These are phyloP conservation scores for Fraxinus xanthoxyloides DNA, from an alignment of 305 asterid species.

Conservation along the genomic window DNA sequence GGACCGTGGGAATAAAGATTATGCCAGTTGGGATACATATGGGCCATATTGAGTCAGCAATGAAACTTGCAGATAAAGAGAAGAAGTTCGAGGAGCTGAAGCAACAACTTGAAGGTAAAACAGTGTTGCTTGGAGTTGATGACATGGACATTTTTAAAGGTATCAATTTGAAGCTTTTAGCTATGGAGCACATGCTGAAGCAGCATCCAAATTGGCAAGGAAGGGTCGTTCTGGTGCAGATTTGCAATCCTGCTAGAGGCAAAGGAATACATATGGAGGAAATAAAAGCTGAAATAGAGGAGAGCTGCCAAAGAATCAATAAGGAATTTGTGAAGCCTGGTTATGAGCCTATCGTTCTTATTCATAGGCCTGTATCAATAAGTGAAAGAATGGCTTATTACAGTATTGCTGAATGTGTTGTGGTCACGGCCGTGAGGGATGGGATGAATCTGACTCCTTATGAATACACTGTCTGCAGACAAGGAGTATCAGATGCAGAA, in stretches of 20 bases:
- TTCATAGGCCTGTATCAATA: conserved; percentile 57
- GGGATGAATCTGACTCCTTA: conserved; percentile 96
- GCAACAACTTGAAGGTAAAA: conserved; percentile 72
- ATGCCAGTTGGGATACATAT: conserved; percentile 95
- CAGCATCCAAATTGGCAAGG: conserved; percentile 87
- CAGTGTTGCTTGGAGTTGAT: conserved; percentile 81
- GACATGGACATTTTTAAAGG: conserved; percentile 96
- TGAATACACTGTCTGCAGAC: conserved; percentile 84
- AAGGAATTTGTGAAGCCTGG: conserved; percentile 71
- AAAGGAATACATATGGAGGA: conserved; percentile 72
- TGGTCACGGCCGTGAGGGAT: conserved; percentile 91
- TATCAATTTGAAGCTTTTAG: conserved; percentile 78
- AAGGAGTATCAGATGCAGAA: conserved; percentile 66
- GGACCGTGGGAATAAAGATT: conserved; percentile 89
- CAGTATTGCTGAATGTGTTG: conserved; percentile 90
- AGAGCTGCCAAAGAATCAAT: conserved; percentile 70
- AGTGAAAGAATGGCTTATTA: conserved; percentile 88
- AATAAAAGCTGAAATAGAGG: conserved; percentile 69
- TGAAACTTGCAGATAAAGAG: conserved; percentile 67
- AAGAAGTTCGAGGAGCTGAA: conserved; percentile 57
- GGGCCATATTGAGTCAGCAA: conserved; percentile 83
- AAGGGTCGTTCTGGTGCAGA: conserved; percentile 79
- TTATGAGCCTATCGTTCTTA: conserved; percentile 67
- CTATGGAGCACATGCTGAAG: conserved; percentile 89
- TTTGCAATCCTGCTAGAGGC: conserved; percentile 88